Evolutionary conservation across 2,329 filamentous ascomycete species (phyloP).

Genomic region (Thelonectria discophora): DNA sequence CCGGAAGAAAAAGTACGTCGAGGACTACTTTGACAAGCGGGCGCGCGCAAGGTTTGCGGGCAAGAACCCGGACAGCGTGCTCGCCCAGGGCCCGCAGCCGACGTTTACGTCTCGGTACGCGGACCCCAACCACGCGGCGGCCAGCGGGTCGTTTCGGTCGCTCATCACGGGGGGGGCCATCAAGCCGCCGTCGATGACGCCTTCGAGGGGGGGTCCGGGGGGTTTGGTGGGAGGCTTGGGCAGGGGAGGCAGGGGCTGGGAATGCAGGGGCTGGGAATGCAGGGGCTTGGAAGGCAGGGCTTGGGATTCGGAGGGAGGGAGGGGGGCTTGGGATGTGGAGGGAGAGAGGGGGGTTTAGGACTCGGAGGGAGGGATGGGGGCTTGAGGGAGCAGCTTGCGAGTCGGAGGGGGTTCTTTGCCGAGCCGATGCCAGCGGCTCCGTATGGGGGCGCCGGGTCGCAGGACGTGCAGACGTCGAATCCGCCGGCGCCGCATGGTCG

Average conservation of each 20-base stretch:
- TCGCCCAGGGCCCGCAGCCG: constrained; percentile 5
- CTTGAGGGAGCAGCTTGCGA: neutral
- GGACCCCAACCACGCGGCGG: constrained; percentile 27
- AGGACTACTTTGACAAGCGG: constrained; percentile 24
- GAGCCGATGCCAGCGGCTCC: neutral
- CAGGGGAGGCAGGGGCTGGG: neutral
- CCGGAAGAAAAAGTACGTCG: constrained; percentile 7
- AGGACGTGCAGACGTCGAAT: neutral
- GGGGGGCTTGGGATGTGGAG: too few relatives aligned
- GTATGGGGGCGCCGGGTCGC: neutral
- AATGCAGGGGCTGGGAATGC: too few relatives aligned
- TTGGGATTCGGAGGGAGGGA: too few relatives aligned
- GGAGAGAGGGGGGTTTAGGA: too few relatives aligned
- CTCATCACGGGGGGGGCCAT: constrained; percentile 28
- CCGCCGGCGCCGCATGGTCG: neutral
- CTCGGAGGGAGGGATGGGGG: neutral
- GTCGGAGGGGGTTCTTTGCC: neutral
- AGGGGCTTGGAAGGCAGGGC: too few relatives aligned
- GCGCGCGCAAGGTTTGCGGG: constrained; percentile 17
- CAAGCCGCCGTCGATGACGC: constrained; percentile 22
- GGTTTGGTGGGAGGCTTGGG: neutral
- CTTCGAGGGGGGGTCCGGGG: neutral
- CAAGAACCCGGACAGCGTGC: constrained; percentile 11
- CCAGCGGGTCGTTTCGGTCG: constrained; percentile 29
- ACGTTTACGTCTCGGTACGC: constrained; percentile 25